Evolutionary conservation across 164 flowering plant species (phyloP).

Genomic region (Berberis vulgaris): DNA sequence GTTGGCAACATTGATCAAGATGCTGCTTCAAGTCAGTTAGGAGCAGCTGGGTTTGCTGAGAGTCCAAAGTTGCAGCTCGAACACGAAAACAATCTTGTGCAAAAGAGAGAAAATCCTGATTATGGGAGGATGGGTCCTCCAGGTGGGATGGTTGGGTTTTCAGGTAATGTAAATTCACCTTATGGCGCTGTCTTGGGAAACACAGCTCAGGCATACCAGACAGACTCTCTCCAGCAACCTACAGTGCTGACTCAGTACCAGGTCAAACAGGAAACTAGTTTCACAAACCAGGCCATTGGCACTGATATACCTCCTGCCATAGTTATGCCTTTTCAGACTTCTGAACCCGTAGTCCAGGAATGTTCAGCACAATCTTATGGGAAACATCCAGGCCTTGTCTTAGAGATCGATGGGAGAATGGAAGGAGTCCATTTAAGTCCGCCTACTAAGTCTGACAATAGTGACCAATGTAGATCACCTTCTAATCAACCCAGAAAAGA

Average conservation of each 20-base stretch:
- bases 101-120: slow-evolving; percentile 19
- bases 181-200: slow-evolving; percentile 19
- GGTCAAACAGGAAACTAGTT: slow-evolving; percentile 17
- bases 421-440: slow-evolving; percentile 31
- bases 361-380: slow-evolving; percentile 22
- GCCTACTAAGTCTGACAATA: slow-evolving; percentile 23
- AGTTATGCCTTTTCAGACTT: slow-evolving; percentile 17
- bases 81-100: slow-evolving; percentile 16
- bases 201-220: slow-evolving; percentile 22
- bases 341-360: slow-evolving; percentile 31
- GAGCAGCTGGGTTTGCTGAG: slow-evolving; percentile 15
- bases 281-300: slow-evolving; percentile 17
- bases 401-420: slow-evolving; percentile 37
- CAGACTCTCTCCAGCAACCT: slow-evolving; percentile 25
- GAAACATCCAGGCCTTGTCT: slow-evolving; percentile 22
- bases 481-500: slow-evolving; percentile 20
- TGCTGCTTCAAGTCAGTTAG: slow-evolving; percentile 12
- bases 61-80: slow-evolving; percentile 22
- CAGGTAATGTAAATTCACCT: slow-evolving; percentile 23
- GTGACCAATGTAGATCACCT: slow-evolving; percentile 26
- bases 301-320: slow-evolving; percentile 21
- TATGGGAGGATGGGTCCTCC: slow-evolving; percentile 15
- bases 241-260: slow-evolving; percentile 15
- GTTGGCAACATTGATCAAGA: slow-evolving; percentile 23
- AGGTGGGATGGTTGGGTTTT: slow-evolving; percentile 9